Evolutionary conservation across 768 basidiomycete genomes (phyloP), one percentile per base, ranked within the genome.

Genomic region (Wakefieldia striispora): DNA sequence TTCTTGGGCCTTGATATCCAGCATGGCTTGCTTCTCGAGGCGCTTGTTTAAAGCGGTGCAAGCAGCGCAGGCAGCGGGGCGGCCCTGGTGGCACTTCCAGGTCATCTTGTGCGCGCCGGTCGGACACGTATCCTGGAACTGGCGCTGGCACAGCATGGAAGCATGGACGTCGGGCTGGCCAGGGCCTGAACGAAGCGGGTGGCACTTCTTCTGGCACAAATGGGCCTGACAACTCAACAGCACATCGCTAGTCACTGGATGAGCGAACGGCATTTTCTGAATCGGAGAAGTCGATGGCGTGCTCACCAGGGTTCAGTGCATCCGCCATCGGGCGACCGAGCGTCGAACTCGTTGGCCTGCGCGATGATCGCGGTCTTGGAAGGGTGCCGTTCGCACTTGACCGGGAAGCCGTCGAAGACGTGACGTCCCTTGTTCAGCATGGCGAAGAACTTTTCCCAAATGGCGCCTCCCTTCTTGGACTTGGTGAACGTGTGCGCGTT

Each of bases 341-440:
- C 51, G 8, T 83, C 79, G 45, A 88, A 88, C 3, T 84, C 77
- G 0, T 49, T 65, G 0, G 78, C 65, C 10, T 60, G 34, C 9
- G 61, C 57, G 2, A 88, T 57, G 14, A 72, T 38, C 0, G 63
- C 67, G 0, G 52, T 74, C 7, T 65, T 69, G 33, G 71, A 58
- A 0, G 76, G 75, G 60, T 88, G 86, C 2, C 70, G 72, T 51
- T 82, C 74, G 51, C 86, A 88, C 49, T 64, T 65, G 23, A 79
- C 70, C 5, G 86, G 86, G 27, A 88, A 70, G 0, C 86, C 86
- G n/a, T 76, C 66, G 50, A 79, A 82, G 8, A 86, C 54, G 47
- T 86, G 75, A 0, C 70, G 64, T 4, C 65, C 68, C 3, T 62
- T 45, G 20, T 62, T 53, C 14, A 87, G 54, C 44, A 79, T 53